These are phyloP conservation scores for Ogataea pini DNA, from an alignment of 805 yeast genomes.

Conservation along the genomic window DNA sequence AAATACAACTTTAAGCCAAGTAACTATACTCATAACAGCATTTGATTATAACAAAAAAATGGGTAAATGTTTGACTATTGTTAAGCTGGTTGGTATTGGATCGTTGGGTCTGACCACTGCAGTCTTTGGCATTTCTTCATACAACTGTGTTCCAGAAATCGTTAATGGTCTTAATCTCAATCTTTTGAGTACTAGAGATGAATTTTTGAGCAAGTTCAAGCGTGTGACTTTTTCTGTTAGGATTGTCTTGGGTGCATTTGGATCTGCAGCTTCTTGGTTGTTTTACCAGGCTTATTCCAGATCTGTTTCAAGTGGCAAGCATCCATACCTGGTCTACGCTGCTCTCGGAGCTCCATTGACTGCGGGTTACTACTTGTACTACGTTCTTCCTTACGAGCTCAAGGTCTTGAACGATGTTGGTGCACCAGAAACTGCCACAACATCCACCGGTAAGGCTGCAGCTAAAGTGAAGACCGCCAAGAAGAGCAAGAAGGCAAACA, in stretches of 20 bases:
- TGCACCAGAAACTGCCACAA: too few relatives aligned
- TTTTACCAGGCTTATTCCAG: conserved; percentile 57
- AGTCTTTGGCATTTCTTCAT: conserved; percentile 37
- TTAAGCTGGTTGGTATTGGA: conserved; percentile 64
- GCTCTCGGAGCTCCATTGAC: conserved; percentile 54
- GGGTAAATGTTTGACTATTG: conserved; percentile 56
- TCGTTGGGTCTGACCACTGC: conserved; percentile 69
- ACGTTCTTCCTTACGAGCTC: conserved; percentile 30
- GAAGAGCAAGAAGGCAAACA: conserved; percentile 17
- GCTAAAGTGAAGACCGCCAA: conserved; percentile 24
- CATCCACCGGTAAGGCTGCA: too few relatives aligned
- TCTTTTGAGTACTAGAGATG: conserved; percentile 14
- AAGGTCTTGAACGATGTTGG: conserved; percentile 25
- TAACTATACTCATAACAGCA: neutral
- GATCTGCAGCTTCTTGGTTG: conserved; percentile 49
- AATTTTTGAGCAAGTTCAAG: conserved; percentile 18
- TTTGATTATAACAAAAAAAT: conserved; percentile 26
- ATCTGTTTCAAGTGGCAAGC: conserved; percentile 58
- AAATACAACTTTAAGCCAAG: neutral
- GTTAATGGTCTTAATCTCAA: conserved; percentile 13
- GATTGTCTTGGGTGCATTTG: conserved; percentile 38
- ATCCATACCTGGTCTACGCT: conserved; percentile 72
- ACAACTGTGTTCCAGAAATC: conserved; percentile 24
- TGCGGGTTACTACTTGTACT: conserved; percentile 31
- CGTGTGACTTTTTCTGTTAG: conserved; percentile 22